Evolutionary conservation across 2,329 filamentous ascomycete genomes (phyloP).

Genomic region (Colletotrichum sp.): DNA sequence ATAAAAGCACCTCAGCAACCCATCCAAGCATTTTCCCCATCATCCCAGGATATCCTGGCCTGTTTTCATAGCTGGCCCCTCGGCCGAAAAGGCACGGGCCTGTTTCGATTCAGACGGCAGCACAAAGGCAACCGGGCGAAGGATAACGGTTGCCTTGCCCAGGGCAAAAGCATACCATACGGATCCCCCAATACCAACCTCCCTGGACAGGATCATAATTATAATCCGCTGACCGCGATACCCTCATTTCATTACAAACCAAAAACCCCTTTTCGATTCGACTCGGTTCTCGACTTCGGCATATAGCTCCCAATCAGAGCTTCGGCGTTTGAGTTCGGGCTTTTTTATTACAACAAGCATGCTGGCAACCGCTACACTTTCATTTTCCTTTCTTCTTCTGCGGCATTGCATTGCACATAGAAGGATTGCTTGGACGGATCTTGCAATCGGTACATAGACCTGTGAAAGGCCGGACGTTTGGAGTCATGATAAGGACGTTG

Average conservation of each 20-base stretch:
- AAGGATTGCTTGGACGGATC: conserved; percentile 11
- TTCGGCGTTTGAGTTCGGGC: conserved; percentile 9
- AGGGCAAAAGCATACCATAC: neutral
- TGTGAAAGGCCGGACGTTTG: conserved; percentile 14
- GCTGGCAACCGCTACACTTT: conserved; percentile 10
- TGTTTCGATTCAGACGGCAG: conserved; percentile 1
- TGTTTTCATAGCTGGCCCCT: neutral
- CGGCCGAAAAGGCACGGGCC: neutral
- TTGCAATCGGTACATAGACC: conserved; percentile 19
- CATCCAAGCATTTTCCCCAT: neutral
- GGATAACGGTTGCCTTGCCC: neutral
- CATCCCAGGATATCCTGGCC: neutral
- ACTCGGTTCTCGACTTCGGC: neutral
- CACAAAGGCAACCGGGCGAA: neutral
- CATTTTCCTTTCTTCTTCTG: neutral
- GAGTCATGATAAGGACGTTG: conserved; percentile 20
- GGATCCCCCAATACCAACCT: neutral
- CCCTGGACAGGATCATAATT: conserved; percentile 18
- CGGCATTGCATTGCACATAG: conserved; percentile 20
- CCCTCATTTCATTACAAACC: neutral
- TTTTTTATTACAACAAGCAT: neutral
- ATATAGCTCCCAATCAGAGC: conserved; percentile 6
- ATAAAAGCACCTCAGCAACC: neutral
- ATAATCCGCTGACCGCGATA: conserved; percentile 19
- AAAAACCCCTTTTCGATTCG: neutral